Evolutionary conservation across 257 asterid species (phyloP).

Genomic region (Knoxia roxburghii): DNA sequence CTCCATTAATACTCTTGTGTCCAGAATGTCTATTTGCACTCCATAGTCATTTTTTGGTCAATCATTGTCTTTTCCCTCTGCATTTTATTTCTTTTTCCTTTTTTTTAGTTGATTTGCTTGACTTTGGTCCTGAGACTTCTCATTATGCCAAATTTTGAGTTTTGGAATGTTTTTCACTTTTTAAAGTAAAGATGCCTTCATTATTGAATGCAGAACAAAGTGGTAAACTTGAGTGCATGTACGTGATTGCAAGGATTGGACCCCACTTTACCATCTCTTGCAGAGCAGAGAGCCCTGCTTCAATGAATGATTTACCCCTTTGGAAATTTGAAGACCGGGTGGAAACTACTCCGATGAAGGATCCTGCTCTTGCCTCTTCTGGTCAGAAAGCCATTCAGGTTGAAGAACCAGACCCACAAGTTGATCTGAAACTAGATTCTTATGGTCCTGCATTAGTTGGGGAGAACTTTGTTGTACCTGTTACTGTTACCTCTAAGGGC

Average conservation of each 20-base stretch:
- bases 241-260: slow-evolving; percentile 85
- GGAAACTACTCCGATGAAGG: slow-evolving; percentile 76
- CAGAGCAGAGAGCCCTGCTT: slow-evolving; percentile 98
- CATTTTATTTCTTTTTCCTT: not conserved
- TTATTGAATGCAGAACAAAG: slow-evolving; percentile 75
- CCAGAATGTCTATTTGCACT: not conserved
- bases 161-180: slow-evolving; percentile 6
- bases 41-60: not conserved
- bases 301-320: slow-evolving; percentile 83
- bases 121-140: not conserved
- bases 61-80: not conserved
- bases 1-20: not conserved
- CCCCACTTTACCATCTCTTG: slow-evolving; percentile 80
- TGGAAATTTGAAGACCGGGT: slow-evolving; percentile 89
- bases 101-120: not conserved
- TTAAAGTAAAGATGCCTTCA: slow-evolving; percentile 20
- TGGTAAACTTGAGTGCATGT: slow-evolving; percentile 95
- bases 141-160: slow-evolving; percentile 6
- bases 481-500: slow-evolving; percentile 76
- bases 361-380: slow-evolving; percentile 83
- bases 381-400: slow-evolving; percentile 97
- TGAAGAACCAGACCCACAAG: slow-evolving; percentile 98
- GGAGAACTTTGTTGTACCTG: slow-evolving; percentile 79
- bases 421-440: slow-evolving; percentile 71
- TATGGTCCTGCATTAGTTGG: slow-evolving; percentile 93